Evolutionary conservation across 345 rosid species (phyloP).

Genomic region (Lepidium africanum): DNA sequence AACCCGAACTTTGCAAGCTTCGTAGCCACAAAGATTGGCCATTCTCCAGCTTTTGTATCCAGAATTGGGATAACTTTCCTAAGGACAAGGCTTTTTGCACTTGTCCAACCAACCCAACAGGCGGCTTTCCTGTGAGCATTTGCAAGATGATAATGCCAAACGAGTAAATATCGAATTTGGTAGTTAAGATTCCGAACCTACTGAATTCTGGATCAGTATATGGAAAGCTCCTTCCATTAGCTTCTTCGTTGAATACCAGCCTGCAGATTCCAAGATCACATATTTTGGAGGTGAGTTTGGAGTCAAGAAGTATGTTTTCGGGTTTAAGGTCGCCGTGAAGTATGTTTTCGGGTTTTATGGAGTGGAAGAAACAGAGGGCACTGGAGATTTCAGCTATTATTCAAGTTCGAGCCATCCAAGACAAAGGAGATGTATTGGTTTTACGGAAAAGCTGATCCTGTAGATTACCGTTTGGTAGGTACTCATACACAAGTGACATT

Average conservation of each 20-base stretch:
- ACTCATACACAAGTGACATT: constrained; percentile 57
- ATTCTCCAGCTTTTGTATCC: constrained; percentile 65
- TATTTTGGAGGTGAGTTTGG: constrained; percentile 62
- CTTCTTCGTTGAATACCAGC: constrained; percentile 39
- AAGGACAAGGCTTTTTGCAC: constrained; percentile 41
- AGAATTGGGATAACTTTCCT: constrained; percentile 32
- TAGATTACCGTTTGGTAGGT: constrained; percentile 67
- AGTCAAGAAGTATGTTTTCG: constrained; percentile 57
- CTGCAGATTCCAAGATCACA: constrained; percentile 62
- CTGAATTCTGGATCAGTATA: constrained; percentile 58
- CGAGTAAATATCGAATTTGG: constrained; percentile 58
- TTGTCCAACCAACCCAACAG: constrained; percentile 43
- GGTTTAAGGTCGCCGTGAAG: constrained; percentile 72
- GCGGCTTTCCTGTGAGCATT: constrained; percentile 54
- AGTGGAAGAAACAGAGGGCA: constrained; percentile 71
- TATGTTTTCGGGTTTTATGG: constrained; percentile 61
- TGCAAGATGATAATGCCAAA: constrained; percentile 59
- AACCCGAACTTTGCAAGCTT: constrained; percentile 46
- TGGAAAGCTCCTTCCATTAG: constrained; percentile 46
- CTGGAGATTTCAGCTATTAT: constrained; percentile 58
- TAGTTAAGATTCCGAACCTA: constrained; percentile 47
- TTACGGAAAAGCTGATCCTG: constrained; percentile 44
- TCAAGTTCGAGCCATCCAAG: constrained; percentile 50
- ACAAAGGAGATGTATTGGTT: constrained; percentile 39
- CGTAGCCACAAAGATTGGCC: constrained; percentile 46